Evolutionary conservation across 2,329 filamentous ascomycete genomes (phyloP), one percentile per base, ranked within the genome.

Genomic region (Fusarium tanahbumbuense): DNA sequence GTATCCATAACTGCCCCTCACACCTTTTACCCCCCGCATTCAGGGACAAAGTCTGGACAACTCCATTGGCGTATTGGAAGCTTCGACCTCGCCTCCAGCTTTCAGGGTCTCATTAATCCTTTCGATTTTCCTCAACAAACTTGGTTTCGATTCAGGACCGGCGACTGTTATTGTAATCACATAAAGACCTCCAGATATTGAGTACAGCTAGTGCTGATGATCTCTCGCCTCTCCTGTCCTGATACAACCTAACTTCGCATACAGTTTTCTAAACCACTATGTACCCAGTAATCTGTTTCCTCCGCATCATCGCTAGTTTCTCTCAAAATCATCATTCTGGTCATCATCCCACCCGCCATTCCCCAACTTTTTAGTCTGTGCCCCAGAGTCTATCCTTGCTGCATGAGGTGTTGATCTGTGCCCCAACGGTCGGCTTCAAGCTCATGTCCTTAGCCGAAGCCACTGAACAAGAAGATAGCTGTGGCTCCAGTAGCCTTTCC

Each of bases 391-490:
- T 28, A 74, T 54, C 71, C 73, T 53, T 75, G 71, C 60, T 52
- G 60, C 63, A 64, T 64, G 13, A 28, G 23, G 49, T 28, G 59
- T 53, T 60, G 49, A 63, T 61, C 47, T 58, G 41, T 73, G 62
- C 73, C 73, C 71, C 73, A 75, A 74, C 73, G 58, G 68, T 59
- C 68, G 73, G 73, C 60, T 62, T 64, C 62, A 71, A 66, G 56
- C 55, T 44, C 45, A 64, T 56, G 28, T 47, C 62, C 66, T 41
- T 65, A 68, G 66, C 73, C 73, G 72, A 75, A 76, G 73, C 73
- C 72, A 76, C 72, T 54, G 30, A 40, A 50, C 34, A 48, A 50
- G 34, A 42, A 50, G 30, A 55, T 40, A 40, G 25, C n/a, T 58
- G 60, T 62, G 68, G 68, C 68, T 64, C 37, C 15, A 23, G 9